Percentiles rank a stretch among this genome's conserved stretches.
These are phyloP conservation scores for Periconia digitata DNA, from an alignment of 2,329 filamentous ascomycete genomes.

Conservation along the genomic window DNA sequence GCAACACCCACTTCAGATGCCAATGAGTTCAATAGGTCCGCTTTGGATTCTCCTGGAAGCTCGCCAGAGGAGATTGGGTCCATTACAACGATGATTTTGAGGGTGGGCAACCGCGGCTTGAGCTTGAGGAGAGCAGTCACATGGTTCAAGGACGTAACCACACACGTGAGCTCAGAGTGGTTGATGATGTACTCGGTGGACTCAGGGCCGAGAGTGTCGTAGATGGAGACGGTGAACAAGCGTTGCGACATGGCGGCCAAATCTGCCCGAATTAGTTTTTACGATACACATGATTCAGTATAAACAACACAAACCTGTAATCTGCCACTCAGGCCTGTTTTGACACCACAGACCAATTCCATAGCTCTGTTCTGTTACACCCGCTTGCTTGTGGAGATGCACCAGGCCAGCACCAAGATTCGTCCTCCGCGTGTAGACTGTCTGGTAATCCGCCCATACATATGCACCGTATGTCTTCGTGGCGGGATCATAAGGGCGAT, in stretches of 20 bases:
- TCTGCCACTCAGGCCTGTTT: slow-evolving; percentile 87
- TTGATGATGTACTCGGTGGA: slow-evolving; percentile 95
- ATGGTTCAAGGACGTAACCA: slow-evolving; percentile 78
- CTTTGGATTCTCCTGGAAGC: slow-evolving; percentile 74
- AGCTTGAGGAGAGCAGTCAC: slow-evolving; percentile 81
- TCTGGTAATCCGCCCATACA: slow-evolving; percentile 79
- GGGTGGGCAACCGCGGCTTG: slow-evolving; percentile 70
- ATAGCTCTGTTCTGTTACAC: slow-evolving; percentile 65
- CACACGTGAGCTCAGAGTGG: slow-evolving; percentile 74
- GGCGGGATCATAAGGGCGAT: slow-evolving; percentile 73
- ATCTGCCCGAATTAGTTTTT: slow-evolving; percentile 55
- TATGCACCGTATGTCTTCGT: slow-evolving; percentile 77
- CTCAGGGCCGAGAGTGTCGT: slow-evolving; percentile 91
- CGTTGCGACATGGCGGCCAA: slow-evolving; percentile 84
- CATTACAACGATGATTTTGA: slow-evolving; percentile 87
- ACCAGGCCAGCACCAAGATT: slow-evolving; percentile 85
- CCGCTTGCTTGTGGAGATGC: slow-evolving; percentile 74
- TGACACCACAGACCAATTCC: slow-evolving; percentile 84
- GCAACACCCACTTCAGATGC: slow-evolving; percentile 73
- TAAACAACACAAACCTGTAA: slow-evolving; percentile 59
- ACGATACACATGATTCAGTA: background rate
- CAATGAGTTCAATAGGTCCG: slow-evolving; percentile 72
- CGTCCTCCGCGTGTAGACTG: slow-evolving; percentile 76
- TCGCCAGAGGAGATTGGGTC: slow-evolving; percentile 84
- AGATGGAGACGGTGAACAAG: slow-evolving; percentile 88